phyloP scores from a whole-genome alignment of 176 grass and related monocot species.

The Cocos nucifera region DNA sequence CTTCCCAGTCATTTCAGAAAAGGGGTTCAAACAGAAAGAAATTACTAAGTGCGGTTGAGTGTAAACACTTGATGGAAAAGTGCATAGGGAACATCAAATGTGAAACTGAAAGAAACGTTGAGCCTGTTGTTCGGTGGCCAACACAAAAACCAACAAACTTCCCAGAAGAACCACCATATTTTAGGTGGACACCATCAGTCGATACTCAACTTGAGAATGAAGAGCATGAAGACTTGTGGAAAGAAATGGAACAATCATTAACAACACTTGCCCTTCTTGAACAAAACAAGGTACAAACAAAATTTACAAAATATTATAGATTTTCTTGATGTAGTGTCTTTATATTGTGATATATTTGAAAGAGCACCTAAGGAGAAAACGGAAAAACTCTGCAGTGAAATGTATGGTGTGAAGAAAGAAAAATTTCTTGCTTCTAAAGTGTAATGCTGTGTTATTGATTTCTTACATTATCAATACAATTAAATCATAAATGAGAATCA shows the following conservation, averaged over 20 bases:
- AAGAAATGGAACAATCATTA: slow-evolving; percentile 79
- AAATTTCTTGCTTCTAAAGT: too few relatives aligned
- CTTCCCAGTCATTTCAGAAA: slow-evolving; percentile 24
- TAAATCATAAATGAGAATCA: too few relatives aligned
- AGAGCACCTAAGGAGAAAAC: too few relatives aligned
- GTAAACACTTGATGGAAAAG: slow-evolving; percentile 52
- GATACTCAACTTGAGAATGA: slow-evolving; percentile 41
- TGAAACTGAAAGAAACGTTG: slow-evolving; percentile 49
- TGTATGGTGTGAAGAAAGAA: too few relatives aligned
- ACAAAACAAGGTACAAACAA: slow-evolving; percentile 46
- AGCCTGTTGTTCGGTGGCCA: slow-evolving; percentile 19
- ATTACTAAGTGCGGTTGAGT: slow-evolving; percentile 24
- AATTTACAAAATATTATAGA: too few relatives aligned
- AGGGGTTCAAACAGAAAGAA: slow-evolving; percentile 41
- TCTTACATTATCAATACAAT: too few relatives aligned
- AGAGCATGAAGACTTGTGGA: slow-evolving; percentile 66
- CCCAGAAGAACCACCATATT: slow-evolving; percentile 40
- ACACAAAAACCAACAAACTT: slow-evolving; percentile 11
- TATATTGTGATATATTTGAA: too few relatives aligned
- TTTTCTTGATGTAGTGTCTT: too few relatives aligned
- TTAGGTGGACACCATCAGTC: slow-evolving; percentile 47
- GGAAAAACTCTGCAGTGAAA: too few relatives aligned
- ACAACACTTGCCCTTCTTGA: slow-evolving; percentile 50
- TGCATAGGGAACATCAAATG: slow-evolving; percentile 56
- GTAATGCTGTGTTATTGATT: too few relatives aligned